These are phyloP conservation scores for Xylaria arbuscula DNA, from an alignment of 2,329 filamentous ascomycete genomes.

Conservation along the genomic window DNA sequence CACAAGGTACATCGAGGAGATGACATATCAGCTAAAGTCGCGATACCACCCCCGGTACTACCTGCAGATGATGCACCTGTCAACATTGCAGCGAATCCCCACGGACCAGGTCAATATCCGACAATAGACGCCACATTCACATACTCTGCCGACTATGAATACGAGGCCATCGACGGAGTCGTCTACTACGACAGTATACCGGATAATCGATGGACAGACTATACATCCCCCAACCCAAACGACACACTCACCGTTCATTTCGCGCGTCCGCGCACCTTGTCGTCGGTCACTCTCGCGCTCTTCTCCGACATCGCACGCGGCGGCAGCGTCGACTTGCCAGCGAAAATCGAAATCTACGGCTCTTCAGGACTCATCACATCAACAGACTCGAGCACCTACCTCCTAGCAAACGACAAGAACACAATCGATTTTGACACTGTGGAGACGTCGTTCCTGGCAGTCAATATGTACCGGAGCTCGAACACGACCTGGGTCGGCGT, in stretches of 20 bases:
- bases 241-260: constrained; percentile 52
- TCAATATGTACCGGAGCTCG: constrained; percentile 47
- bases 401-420: constrained; percentile 48
- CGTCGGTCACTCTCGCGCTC: constrained; percentile 50
- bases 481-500: constrained; percentile 46
- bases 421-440: constrained; percentile 44
- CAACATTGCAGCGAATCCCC: constrained; percentile 58
- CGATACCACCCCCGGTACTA: constrained; percentile 37
- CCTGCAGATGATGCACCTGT: constrained; percentile 43
- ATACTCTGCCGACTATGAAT: constrained; percentile 49
- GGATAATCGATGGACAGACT: constrained; percentile 55
- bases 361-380: constrained; percentile 39
- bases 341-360: constrained; percentile 46
- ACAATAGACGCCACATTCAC: constrained; percentile 52
- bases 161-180: constrained; percentile 56
- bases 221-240: constrained; percentile 49
- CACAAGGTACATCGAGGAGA: constrained; percentile 45
- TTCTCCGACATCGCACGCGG: constrained; percentile 50
- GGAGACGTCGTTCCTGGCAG: constrained; percentile 48
- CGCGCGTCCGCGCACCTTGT: constrained; percentile 50
- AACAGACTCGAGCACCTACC: constrained; percentile 33
- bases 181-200: constrained; percentile 55
- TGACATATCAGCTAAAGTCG: constrained; percentile 33
- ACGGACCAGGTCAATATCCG: constrained; percentile 51
- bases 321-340: constrained; percentile 49